Conservation (phyloP, 2,329 filamentous ascomycete genomes). For the Calonectria leucothoes region DNA sequence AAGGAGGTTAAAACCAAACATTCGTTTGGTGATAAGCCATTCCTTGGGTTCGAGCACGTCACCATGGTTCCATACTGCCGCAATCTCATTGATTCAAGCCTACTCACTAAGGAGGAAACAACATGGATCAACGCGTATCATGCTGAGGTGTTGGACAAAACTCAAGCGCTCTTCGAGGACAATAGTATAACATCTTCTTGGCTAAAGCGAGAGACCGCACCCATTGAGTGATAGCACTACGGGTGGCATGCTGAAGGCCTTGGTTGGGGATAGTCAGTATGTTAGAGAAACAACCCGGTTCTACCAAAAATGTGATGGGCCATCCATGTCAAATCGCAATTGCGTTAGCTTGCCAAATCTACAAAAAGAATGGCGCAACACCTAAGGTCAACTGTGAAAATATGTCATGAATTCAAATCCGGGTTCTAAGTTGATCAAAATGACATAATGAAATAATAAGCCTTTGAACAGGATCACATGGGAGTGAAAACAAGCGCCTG, state of each 20-base stretch:
- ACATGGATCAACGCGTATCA: constrained; percentile 91
- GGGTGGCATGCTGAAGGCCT: background rate
- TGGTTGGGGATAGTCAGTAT: background rate
- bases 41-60: constrained; percentile 94
- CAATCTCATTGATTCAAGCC: constrained; percentile 81
- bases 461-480: background rate
- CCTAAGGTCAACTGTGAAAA: background rate
- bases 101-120: constrained; percentile 81
- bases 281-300: background rate
- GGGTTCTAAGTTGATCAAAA: background rate
- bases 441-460: background rate
- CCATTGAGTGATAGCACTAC: constrained; percentile 53
- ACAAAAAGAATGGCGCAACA: no score
- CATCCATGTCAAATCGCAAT: background rate
- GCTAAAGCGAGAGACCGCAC: constrained; percentile 88
- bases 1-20: constrained; percentile 88
- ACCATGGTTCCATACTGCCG: constrained; percentile 96
- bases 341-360: background rate
- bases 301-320: background rate
- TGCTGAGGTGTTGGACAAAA: constrained; percentile 83
- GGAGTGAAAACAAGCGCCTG: no score
- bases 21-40: constrained; percentile 93
- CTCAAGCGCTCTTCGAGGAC: constrained; percentile 77
- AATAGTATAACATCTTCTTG: constrained; percentile 80
- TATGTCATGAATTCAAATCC: background rate